Conservation (phyloP, 1,284 basidiomycete species). For the Agroathelia rolfsii region DNA sequence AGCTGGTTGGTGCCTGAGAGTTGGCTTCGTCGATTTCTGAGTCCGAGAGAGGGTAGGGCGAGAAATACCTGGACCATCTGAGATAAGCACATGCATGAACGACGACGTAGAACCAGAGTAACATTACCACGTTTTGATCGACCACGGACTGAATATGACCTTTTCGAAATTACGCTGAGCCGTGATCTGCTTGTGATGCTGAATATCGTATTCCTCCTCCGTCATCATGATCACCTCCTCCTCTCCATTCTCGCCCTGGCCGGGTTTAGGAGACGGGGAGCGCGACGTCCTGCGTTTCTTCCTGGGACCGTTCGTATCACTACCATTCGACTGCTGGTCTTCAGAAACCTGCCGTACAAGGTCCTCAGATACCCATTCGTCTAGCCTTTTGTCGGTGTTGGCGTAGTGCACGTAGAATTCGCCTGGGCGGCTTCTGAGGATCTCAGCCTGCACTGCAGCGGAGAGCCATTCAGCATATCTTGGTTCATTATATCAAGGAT, state of each 20-base stretch:
- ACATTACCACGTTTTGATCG: slow-evolving; percentile 71
- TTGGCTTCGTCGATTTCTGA: slow-evolving; percentile 43
- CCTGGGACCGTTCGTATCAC: slow-evolving; percentile 12
- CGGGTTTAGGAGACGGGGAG: slow-evolving; percentile 8
- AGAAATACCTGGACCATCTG: slow-evolving; percentile 72
- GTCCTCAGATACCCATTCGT: slow-evolving; percentile 62
- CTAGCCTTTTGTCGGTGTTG: slow-evolving; percentile 63
- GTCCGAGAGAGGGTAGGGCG: slow-evolving; percentile 73
- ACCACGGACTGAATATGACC: slow-evolving; percentile 66
- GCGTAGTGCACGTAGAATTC: slow-evolving; percentile 62
- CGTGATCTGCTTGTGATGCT: slow-evolving; percentile 56
- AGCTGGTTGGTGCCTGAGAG: slow-evolving; percentile 11
- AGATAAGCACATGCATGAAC: slow-evolving; percentile 7
- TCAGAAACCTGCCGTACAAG: too few species aligned
- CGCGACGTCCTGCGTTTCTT: slow-evolving; percentile 16
- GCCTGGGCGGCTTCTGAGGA: too few species aligned
- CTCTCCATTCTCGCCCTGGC: slow-evolving; percentile 14
- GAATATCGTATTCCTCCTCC: slow-evolving; percentile 61
- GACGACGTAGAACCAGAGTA: slow-evolving; percentile 4
- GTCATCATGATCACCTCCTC: slow-evolving; percentile 31
- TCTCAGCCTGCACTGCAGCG: too few species aligned
- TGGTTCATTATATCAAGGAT: too few species aligned
- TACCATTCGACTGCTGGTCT: too few species aligned
- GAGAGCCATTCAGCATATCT: too few species aligned
- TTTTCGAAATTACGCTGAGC: slow-evolving; percentile 70